phyloP scores from a whole-genome alignment of 2,329 filamentous ascomycete species.

The Myriangium duriaei region DNA sequence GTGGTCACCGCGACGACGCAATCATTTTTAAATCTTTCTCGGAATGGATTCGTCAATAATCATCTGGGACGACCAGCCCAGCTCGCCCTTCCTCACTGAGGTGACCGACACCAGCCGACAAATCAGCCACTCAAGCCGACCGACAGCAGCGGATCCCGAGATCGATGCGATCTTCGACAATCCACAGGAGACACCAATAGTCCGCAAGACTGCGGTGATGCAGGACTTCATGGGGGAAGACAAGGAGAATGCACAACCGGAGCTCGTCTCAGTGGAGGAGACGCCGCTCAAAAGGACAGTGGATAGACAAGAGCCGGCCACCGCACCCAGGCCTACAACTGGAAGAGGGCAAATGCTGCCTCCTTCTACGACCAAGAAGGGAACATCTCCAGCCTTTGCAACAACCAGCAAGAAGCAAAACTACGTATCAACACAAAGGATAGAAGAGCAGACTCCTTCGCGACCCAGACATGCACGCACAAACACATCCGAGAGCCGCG shows the following conservation, averaged over 20 bases:
- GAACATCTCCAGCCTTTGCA: slow-evolving; percentile 12
- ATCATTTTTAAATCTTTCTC: slow-evolving; percentile 4
- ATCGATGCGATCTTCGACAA: slow-evolving; percentile 11
- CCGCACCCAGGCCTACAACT: slow-evolving; percentile 3
- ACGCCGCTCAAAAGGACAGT: slow-evolving; percentile 1
- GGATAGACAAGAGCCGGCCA: slow-evolving; percentile 10
- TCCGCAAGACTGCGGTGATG: background rate
- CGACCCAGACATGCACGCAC: slow-evolving; percentile 6
- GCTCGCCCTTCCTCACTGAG: slow-evolving; percentile 37
- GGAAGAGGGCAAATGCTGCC: slow-evolving; percentile 6
- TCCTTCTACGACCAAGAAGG: slow-evolving; percentile 10
- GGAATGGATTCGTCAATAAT: slow-evolving; percentile 14
- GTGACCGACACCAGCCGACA: slow-evolving; percentile 25
- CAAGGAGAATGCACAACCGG: slow-evolving; percentile 13
- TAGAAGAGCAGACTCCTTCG: slow-evolving; percentile 8
- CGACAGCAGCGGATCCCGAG: background rate
- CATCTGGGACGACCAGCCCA: slow-evolving; percentile 30
- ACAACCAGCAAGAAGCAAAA: slow-evolving; percentile 8
- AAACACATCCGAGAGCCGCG: slow-evolving; percentile 9
- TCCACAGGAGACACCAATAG: slow-evolving; percentile 2
- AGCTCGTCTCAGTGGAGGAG: slow-evolving; percentile 12
- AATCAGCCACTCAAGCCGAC: slow-evolving; percentile 14
- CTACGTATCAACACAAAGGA: slow-evolving; percentile 17
- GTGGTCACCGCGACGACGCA: background rate
- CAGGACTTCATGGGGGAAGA: slow-evolving; percentile 1